Evolutionary conservation across 257 asterid species (phyloP).

Genomic region (Cordia subcordata): DNA sequence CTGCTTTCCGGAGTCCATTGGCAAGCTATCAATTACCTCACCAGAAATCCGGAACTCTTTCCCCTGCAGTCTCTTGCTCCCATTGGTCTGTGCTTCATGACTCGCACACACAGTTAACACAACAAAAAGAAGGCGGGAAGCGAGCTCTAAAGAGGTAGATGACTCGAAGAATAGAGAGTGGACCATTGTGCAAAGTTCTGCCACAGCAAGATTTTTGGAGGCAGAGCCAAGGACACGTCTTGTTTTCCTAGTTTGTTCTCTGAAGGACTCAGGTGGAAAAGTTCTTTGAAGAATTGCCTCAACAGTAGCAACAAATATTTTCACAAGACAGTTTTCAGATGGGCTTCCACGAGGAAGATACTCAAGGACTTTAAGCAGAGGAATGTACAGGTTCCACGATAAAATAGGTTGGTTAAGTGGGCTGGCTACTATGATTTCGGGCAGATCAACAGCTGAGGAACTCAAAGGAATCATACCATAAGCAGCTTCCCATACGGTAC

Average conservation of each 20-base stretch:
- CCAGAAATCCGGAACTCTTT: conserved; percentile 35
- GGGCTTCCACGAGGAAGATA: conserved; percentile 99
- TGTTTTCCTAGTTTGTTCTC: conserved; percentile 75
- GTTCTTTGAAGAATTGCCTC: conserved; percentile 96
- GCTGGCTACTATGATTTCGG: conserved; percentile 89
- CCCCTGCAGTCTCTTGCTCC: conserved; percentile 70
- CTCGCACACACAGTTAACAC: conserved; percentile 92
- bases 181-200: conserved; percentile 96
- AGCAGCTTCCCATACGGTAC: conserved; percentile 99
- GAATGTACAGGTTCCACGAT: conserved; percentile 92
- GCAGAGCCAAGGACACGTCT: conserved; percentile 77
- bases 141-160: conserved; percentile 83
- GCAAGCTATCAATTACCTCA: conserved; percentile 38
- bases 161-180: conserved; percentile 89
- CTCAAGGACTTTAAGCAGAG: conserved; percentile 94
- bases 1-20: conserved; percentile 30
- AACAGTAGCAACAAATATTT: conserved; percentile 97
- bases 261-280: conserved; percentile 77
- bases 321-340: conserved; percentile 94
- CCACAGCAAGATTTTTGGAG: conserved; percentile 92
- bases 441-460: conserved; percentile 95
- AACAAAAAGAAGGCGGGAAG: conserved; percentile 94
- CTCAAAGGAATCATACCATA: conserved; percentile 94
- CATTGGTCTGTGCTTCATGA: conserved; percentile 83
- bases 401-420: conserved; percentile 91